These are phyloP conservation scores for Blastobotrys parvus DNA, from an alignment of 805 yeast species.

Conservation along the genomic window DNA sequence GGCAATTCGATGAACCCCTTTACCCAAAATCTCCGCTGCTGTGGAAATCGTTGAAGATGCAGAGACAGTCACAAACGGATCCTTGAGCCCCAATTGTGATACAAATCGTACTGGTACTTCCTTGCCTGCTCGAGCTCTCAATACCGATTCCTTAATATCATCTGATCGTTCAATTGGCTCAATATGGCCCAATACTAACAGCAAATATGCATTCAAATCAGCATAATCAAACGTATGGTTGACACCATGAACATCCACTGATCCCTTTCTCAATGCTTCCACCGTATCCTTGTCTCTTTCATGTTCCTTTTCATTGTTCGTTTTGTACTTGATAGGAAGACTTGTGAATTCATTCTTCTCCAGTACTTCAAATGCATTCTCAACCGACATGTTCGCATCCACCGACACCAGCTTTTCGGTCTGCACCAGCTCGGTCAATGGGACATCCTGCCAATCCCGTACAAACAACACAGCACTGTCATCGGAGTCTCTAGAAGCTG, in stretches of 20 bases:
- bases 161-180: slow-evolving; percentile 21
- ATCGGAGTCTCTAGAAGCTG: not conserved
- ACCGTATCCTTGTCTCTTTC: not conserved
- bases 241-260: slow-evolving; percentile 1
- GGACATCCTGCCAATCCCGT: slow-evolving; percentile 65
- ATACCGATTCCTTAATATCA: slow-evolving; percentile 31
- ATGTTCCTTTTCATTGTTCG: slow-evolving; percentile 5
- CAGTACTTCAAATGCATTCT: slow-evolving; percentile 78
- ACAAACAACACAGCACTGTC: not conserved
- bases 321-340: slow-evolving; percentile 51
- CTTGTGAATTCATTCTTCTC: slow-evolving; percentile 69
- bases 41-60: slow-evolving; percentile 52
- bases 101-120: slow-evolving; percentile 90
- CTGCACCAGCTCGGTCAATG: slow-evolving; percentile 67
- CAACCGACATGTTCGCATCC: slow-evolving; percentile 62
- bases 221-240: slow-evolving; percentile 72
- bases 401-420: slow-evolving; percentile 67
- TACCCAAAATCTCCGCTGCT: slow-evolving; percentile 83
- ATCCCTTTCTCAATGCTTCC: not conserved
- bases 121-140: slow-evolving; percentile 73
- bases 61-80: slow-evolving; percentile 73
- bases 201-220: slow-evolving; percentile 78
- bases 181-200: slow-evolving; percentile 73
- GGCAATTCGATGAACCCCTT: slow-evolving; percentile 92
- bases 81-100: slow-evolving; percentile 74